These are phyloP conservation scores for Leptodontidium sp. DNA, from an alignment of 2,329 filamentous ascomycete genomes.

Conservation along the genomic window DNA sequence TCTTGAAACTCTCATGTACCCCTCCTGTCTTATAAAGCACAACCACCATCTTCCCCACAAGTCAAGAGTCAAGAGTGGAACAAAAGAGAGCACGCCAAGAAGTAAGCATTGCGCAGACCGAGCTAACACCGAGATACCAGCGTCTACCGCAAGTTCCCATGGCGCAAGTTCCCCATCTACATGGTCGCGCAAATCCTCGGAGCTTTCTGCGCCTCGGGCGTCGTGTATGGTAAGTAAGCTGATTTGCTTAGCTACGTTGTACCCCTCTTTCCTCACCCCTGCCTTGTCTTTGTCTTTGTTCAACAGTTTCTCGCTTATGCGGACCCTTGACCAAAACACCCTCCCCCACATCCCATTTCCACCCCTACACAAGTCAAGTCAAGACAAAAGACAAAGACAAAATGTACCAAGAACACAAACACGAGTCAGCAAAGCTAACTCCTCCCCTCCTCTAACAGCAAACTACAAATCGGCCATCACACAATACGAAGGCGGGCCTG, in stretches of 20 bases:
- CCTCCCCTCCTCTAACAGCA: constrained; percentile 45
- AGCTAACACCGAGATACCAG: constrained; percentile 29
- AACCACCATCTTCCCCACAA: too few species aligned
- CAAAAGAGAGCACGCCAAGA: neutral
- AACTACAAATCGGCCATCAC: constrained; percentile 74
- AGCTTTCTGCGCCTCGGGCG: constrained; percentile 67
- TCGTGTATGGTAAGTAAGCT: constrained; percentile 47
- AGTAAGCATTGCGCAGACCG: neutral
- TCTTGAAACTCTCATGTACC: neutral
- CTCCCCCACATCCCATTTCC: neutral
- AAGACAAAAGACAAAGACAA: too few species aligned
- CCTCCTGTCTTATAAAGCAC: neutral
- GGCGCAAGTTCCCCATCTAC: constrained; percentile 74
- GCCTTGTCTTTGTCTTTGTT: too few species aligned
- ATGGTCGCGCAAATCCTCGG: constrained; percentile 71
- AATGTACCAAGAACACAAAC: too few species aligned
- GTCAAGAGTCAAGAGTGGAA: neutral
- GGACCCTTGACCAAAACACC: neutral
- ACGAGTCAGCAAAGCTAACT: neutral
- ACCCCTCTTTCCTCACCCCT: neutral
- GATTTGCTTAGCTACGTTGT: neutral
- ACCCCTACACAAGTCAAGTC: neutral
- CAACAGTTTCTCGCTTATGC: neutral
- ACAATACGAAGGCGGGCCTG: constrained; percentile 66
- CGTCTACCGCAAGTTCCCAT: constrained; percentile 72